phyloP scores from a whole-genome alignment of 2,329 filamentous ascomycete genomes.

The Cercospora sojina region DNA sequence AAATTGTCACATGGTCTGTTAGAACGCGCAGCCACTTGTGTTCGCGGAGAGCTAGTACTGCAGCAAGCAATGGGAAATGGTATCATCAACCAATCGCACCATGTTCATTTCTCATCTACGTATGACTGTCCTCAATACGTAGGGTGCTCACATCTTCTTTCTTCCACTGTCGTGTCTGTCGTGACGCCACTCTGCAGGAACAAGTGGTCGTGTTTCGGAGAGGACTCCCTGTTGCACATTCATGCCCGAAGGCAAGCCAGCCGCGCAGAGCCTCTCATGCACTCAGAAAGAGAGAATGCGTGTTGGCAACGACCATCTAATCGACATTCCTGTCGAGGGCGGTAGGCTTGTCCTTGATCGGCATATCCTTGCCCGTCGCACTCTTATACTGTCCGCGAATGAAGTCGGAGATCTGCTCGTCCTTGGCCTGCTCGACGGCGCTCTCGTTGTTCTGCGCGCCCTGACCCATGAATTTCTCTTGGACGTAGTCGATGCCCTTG shows the following conservation, averaged over 20 bases:
- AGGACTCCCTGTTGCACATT: not conserved
- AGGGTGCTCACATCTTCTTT: not conserved
- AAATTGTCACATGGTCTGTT: not conserved
- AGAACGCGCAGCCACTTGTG: not conserved
- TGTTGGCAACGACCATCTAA: not conserved
- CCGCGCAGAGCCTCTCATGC: not conserved
- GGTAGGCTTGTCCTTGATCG: slow-evolving; percentile 63
- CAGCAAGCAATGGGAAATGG: not conserved
- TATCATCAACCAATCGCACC: not conserved
- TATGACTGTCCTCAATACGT: slow-evolving; percentile 6
- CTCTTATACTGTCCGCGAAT: slow-evolving; percentile 70
- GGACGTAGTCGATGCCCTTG: slow-evolving; percentile 77
- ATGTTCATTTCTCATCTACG: slow-evolving; percentile 2
- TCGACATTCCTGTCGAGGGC: slow-evolving; percentile 16
- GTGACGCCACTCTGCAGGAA: not conserved
- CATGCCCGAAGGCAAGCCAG: not conserved
- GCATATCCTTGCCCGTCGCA: slow-evolving; percentile 66
- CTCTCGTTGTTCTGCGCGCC: slow-evolving; percentile 69
- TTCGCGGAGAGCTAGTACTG: not conserved
- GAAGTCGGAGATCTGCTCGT: slow-evolving; percentile 73
- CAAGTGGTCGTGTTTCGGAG: not conserved
- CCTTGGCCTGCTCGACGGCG: slow-evolving; percentile 78
- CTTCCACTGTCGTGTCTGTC: not conserved
- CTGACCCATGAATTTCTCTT: slow-evolving; percentile 70
- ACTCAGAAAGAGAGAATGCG: not conserved